These are phyloP conservation scores for Scenedesmus sp. DNA, from an alignment of 163 green algal genomes.

Conservation along the genomic window DNA sequence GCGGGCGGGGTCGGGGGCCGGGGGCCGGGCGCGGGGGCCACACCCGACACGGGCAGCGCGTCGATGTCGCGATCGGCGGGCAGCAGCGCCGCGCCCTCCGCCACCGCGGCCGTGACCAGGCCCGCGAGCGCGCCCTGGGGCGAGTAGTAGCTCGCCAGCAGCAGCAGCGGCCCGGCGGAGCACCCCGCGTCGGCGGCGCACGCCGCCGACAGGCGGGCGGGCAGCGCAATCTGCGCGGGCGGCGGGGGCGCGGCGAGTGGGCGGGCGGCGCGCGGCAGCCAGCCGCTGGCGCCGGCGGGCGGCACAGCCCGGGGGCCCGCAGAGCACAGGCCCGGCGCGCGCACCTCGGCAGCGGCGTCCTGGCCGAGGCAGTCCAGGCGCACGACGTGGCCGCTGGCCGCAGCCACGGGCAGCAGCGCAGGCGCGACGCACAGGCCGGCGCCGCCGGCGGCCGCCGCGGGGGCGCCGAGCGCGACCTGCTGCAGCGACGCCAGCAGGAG, in stretches of 20 bases:
- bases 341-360: slow-evolving; percentile 10
- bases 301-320: not conserved
- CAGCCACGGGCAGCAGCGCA: slow-evolving; percentile 4
- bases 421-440: slow-evolving; percentile 13
- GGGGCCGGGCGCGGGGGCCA: too few relatives aligned
- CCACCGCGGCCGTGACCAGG: not conserved
- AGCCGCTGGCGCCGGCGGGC: not conserved
- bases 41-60: slow-evolving; percentile 2
- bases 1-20: too few relatives aligned
- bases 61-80: not conserved
- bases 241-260: too few relatives aligned
- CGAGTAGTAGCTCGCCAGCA: not conserved
- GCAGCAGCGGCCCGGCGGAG: not conserved
- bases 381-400: not conserved
- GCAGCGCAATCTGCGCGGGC: not conserved
- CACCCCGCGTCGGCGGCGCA: not conserved
- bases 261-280: not conserved
- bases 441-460: not conserved
- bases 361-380: not conserved
- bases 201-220: not conserved
- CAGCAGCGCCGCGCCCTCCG: not conserved
- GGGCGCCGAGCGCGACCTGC: not conserved
- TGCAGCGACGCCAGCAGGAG: not conserved
- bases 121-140: not conserved
- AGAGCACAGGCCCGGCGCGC: too few relatives aligned